Base-by-base conservation (phyloP, 305 asterid species). In the Fraxinus sp. region DNA sequence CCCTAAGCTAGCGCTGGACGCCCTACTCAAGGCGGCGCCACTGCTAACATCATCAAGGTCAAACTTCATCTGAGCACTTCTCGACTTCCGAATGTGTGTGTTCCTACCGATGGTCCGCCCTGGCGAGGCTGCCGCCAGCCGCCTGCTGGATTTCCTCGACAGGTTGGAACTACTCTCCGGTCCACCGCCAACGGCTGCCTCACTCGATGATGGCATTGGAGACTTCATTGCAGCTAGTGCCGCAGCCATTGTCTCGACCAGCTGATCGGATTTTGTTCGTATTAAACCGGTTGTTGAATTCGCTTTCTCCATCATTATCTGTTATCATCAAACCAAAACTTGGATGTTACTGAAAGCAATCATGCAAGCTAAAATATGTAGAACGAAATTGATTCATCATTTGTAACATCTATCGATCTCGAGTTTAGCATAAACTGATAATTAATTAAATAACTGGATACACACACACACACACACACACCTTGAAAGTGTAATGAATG, bases 1-100 rank as follows among this genome's bases (percentile, higher is more conserved):
- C 28, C 98, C 98, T 74, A 94, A 82, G 87, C 99, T 96, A 68
- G 99, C 99, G 85, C 98, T 94, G 30, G 99, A 94, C 33, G 98
- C 99, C 55, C 99, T 85, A 86, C 99, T 96, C 84, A 96, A 22
- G 76, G 98, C 98, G 39, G 98, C 99, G 49, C 98, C 97, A 82
- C 97, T 93, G 88, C 82, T 90, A 83, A 96, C 83, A 70, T 96
- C 99, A 16, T 96, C 98, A 3, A 91, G 7, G 79, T 96, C 98
- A 82, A 91, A 86, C 3, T 94, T 96, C 92, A 96, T 70, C 81
- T 96, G 99, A 0, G 97, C 98, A 71, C 99, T 96, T 33, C 97
- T 92, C 85, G 98, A 86, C 87, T 96, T 96, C 81, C 98, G 85
- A 84, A 93, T 94, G 90, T 95, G 99, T 0, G 92, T 87, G 62